Evolutionary conservation across 495 filamentous ascomycete species (phyloP), one percentile per base, ranked within the genome.

Genomic region (Bacidia rubella): DNA sequence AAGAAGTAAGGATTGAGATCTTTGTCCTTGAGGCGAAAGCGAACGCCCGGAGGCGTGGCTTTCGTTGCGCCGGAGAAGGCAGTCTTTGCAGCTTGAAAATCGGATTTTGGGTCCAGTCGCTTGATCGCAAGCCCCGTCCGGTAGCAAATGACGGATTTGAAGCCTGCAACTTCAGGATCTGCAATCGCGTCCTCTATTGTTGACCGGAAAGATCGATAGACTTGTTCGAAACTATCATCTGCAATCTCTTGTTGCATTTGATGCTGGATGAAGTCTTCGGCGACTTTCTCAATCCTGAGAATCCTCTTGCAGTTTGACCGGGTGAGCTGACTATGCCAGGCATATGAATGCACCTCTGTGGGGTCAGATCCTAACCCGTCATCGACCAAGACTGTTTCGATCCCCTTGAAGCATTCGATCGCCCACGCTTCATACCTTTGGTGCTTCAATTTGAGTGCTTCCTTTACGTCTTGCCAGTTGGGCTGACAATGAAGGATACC

Each of bases 131-230:
- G 70, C 0, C 89, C 88, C 2, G 79, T 85, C 11, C 89, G 77
- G 61, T 93, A 93, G 63, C 88, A 93, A 47, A 94, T 73, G 25
- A 90, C 78, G 3, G 80, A 84, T 63, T 94, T 93, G 73, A 95
- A 95, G 4, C 76, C 89, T 5, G 79, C 86, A 24, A 95, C 83
- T 12, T 81, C 74, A 1, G 75, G 68, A 61, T 92, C 81, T 0
- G 69, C 64, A 41, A 86, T 68, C 0, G 76, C 74, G 11, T 61
- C 61, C 24, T 64, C 53, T 45, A 92, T 77, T 11, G 69, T 63
- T 2, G 63, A 49, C 7, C 65, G 60, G 53, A 82, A 83, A 1
- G 65, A 57, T 27, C 61, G 54, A 0, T 68, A 64, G 55, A 85
- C 71, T 3, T 54, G 48, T 20, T 63, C 52, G 47, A 69, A 53